Evolutionary conservation across 345 rosid genomes (phyloP), one percentile per base, ranked within the genome.

Genomic region (Carallia pectinifolia): DNA sequence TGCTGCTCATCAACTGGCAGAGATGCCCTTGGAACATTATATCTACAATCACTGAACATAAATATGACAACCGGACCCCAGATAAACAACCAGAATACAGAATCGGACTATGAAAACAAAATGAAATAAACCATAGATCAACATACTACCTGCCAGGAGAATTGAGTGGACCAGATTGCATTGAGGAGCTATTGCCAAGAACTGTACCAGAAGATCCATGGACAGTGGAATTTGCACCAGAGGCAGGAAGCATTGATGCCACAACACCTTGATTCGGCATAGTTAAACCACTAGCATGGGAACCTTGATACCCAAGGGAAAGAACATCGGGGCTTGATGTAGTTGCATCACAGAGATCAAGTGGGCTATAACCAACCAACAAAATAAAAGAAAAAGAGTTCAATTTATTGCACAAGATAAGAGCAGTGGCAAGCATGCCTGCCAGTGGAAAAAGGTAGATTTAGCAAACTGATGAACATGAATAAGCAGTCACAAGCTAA

Each of bases 1-100:
- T 88, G 97, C 72, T 89, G 98, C 80, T 96, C 98, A 64, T 90
- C 95, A 76, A 67, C 86, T 33, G 87, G 90, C 62, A 86, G 80
- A 83, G 97, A 81, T 64, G 89, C 74, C 79, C 89, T 84, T 66
- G 90, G 88, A 82, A 85, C 87, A 81, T 66, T 81, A 74, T 76
- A 87, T 79, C 93, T 89, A 72, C 89, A 81, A 73, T 90, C 93
- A 90, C 96, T 85, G 79, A 53, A 71, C 67, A 73, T 34, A 74
- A 64, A 59, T 64, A 76, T 62, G 39, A 23, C 34, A 37, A 34
- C 31, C 65, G 23, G 3, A 71, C 29, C 38, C 23, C 62, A 69
- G 36, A 54, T 37, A 60, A 67, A 23, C 5, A 44, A 44, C 17
- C 50, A 12, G 0, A 44, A 44, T 44, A 9, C 50, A 44, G 16